phyloP scores from a whole-genome alignment of 805 yeast genomes.

The Saturnispora gosingensis region DNA sequence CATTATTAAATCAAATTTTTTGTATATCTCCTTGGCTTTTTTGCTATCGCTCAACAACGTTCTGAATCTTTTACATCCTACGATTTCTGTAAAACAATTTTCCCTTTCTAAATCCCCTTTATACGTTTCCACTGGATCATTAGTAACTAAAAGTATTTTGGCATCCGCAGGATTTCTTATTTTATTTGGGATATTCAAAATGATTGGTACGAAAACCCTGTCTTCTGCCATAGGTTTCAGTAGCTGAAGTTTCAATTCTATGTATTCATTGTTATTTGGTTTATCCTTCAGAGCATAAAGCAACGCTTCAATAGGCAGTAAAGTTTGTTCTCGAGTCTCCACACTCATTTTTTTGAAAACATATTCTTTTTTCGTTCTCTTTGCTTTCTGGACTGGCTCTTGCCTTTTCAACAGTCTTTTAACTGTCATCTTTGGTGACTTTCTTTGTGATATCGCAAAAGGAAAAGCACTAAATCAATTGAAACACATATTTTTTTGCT shows the following conservation, averaged over 20 bases:
- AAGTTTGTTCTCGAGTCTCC: constrained; percentile 12
- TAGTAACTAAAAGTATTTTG: constrained; percentile 54
- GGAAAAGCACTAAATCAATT: neutral
- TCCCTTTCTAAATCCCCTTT: constrained; percentile 39
- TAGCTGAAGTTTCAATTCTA: constrained; percentile 40
- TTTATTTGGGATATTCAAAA: constrained; percentile 47
- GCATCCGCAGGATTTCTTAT: constrained; percentile 40
- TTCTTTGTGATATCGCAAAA: neutral
- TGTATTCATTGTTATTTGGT: constrained; percentile 22
- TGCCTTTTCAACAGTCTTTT: constrained; percentile 4
- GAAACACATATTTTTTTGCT: neutral
- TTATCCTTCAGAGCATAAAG: constrained; percentile 22
- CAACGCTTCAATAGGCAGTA: constrained; percentile 24
- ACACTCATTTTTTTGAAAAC: constrained; percentile 12
- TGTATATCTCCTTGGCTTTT: constrained; percentile 38
- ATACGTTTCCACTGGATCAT: constrained; percentile 59
- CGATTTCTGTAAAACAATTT: constrained; percentile 51
- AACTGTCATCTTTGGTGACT: constrained; percentile 2
- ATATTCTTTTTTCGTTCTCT: constrained; percentile 4
- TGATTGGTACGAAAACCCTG: constrained; percentile 46
- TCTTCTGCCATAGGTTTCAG: constrained; percentile 33
- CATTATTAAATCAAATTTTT: constrained; percentile 57
- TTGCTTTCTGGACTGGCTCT: neutral
- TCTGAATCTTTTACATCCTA: constrained; percentile 49
- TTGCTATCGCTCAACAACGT: constrained; percentile 35